Base-by-base conservation (phyloP, 2,329 filamentous ascomycete species). In the Pseudogymnoascus sp. region DNA sequence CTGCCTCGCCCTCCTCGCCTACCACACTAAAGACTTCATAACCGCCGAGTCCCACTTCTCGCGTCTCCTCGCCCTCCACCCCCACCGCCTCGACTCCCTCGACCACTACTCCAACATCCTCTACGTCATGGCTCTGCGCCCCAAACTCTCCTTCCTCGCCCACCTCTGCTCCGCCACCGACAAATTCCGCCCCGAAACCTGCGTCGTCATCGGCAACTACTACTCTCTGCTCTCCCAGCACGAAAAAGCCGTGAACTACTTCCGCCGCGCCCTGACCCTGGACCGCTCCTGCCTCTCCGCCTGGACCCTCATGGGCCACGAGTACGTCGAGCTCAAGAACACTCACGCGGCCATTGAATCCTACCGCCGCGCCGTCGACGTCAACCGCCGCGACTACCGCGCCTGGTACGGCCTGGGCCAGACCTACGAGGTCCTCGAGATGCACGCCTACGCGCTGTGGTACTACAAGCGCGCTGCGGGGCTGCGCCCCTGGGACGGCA, bases 241-340 rank as follows among this genome's bases (percentile, higher is more conserved):
- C 74, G 95, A 99, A 74, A 99, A 99, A 73, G 93, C 95, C 0
- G 93, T 99, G 61, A 92, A 97, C 78, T 98, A 98, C 76, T 99
- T 99, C 79, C 89, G 95, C 3, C 88, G 95, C 22, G 95, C 95
- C 0, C 78, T 99, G 19, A 96, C 91, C 0, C 81, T 99, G 0
- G 95, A 99, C 73, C 87, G 93, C 8, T 89, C 87, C 26, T 99
- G 95, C 73, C 82, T 97, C 14, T 96, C 92, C 0, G 95, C 95
- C 1, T 99, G 95, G 95, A 99, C 95, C 0, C 81, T 99, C 1
- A 98, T 99, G 93, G 95, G 95, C 1, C 95, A 99, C 75, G 95
- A 99, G 75, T 99, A 97, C 70, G 92, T 98, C 62, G 95, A 99
- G 75, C 87, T 99, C 76, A 99, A 98, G 73, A 99, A 99, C 73